Conservation (phyloP, 2,329 filamentous ascomycete genomes). For the Arthrobotrys conoides region DNA sequence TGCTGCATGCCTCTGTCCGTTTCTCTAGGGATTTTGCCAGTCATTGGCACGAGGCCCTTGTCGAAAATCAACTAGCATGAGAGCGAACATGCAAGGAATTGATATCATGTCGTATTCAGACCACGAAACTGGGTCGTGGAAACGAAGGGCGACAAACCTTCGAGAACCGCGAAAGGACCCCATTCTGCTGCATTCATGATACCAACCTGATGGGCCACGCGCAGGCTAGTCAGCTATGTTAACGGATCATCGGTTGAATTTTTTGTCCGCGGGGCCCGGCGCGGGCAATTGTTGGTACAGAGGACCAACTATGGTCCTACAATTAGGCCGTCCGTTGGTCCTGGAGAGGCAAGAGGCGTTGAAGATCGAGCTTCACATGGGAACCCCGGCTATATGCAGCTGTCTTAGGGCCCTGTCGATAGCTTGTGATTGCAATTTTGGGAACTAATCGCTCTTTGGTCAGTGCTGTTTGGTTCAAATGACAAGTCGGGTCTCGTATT, state of each 20-base stretch:
- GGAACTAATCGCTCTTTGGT: constrained; percentile 6
- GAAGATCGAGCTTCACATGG: constrained; percentile 53
- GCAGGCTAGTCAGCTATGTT: neutral
- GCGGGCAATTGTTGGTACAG: constrained; percentile 1
- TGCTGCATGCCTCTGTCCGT: constrained; percentile 8
- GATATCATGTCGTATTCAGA: constrained; percentile 37
- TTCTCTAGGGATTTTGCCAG: constrained; percentile 2
- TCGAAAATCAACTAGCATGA: constrained; percentile 4
- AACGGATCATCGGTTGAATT: constrained; percentile 40
- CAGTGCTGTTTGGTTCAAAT: constrained; percentile 12
- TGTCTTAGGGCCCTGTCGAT: constrained; percentile 11
- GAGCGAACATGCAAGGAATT: constrained; percentile 1
- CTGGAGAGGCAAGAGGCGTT: constrained; percentile 41
- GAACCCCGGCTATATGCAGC: constrained; percentile 43
- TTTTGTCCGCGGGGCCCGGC: constrained; percentile 21
- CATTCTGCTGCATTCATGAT: neutral
- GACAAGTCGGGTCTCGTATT: neutral
- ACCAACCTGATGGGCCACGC: neutral
- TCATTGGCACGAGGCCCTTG: constrained; percentile 13
- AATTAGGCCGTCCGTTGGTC: constrained; percentile 34
- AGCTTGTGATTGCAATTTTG: constrained; percentile 55
- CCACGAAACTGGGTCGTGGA: constrained; percentile 32
- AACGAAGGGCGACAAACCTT: constrained; percentile 18
- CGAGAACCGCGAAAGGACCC: constrained; percentile 24
- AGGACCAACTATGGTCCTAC: neutral